A percentile compares a stretch with the other conserved stretches of the same genome.
phyloP scores from a whole-genome alignment of 768 basidiomycete species.

The Cubamyces sp. region DNA sequence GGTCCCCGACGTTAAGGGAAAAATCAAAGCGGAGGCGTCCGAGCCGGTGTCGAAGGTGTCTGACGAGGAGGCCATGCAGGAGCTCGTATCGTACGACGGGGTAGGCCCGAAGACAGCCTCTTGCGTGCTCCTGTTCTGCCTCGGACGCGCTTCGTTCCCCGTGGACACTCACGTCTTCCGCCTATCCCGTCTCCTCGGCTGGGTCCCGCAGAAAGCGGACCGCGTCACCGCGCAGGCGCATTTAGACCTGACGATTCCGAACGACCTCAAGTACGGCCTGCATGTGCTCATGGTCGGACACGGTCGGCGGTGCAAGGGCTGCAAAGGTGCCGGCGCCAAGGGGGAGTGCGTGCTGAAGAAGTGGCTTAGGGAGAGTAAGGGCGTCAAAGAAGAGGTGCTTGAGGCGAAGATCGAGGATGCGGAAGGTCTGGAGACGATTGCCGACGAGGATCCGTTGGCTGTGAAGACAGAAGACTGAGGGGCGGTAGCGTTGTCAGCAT shows the following conservation, averaged over 20 bases:
- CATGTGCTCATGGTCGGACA: conserved; percentile 65
- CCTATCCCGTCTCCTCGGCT: conserved; percentile 52
- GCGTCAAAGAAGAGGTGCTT: conserved; percentile 24
- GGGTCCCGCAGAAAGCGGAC: conserved; percentile 52
- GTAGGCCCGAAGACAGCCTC: conserved; percentile 69
- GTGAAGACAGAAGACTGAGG: conserved; percentile 13
- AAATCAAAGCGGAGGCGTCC: conserved; percentile 15
- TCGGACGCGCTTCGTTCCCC: conserved; percentile 63
- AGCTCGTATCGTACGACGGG: conserved; percentile 57
- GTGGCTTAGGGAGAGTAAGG: conserved; percentile 38
- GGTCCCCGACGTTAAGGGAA: conserved; percentile 17
- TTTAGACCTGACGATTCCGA: conserved; percentile 54
- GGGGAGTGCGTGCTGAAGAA: conserved; percentile 42
- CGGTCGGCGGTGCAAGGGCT: conserved; percentile 57
- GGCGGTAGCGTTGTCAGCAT: not conserved
- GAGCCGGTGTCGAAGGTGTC: conserved; percentile 33
- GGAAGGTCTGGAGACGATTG: conserved; percentile 5
- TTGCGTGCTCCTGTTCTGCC: conserved; percentile 62
- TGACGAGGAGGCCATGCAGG: conserved; percentile 58
- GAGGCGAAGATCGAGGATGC: conserved; percentile 24
- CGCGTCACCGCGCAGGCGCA: conserved; percentile 60
- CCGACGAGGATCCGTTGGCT: not conserved
- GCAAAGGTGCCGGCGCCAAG: conserved; percentile 42
- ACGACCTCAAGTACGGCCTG: conserved; percentile 56
- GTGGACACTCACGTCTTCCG: conserved; percentile 69